phyloP scores from a whole-genome alignment of 176 grass and related monocot species.

The Dendrocalamus sinicus region DNA sequence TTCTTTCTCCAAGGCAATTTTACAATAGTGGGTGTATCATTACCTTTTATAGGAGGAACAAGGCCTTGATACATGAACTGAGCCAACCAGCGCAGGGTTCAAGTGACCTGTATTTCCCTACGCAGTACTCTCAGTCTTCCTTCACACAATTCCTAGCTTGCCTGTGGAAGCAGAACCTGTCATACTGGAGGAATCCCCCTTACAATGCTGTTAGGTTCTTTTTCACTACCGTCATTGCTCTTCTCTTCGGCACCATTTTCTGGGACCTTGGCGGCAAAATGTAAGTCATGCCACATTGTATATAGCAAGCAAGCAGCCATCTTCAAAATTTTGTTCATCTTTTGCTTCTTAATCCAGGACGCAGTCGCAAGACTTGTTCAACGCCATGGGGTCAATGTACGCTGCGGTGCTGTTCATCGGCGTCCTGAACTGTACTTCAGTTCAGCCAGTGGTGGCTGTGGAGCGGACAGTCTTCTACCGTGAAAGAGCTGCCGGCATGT shows the following conservation, averaged over 20 bases:
- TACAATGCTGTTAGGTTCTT: constrained; percentile 77
- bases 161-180: constrained; percentile 83
- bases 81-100: constrained; percentile 57
- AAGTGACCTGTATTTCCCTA: constrained; percentile 74
- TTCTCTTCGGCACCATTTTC: constrained; percentile 83
- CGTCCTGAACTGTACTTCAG: constrained; percentile 68
- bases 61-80: constrained; percentile 66
- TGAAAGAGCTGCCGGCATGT: constrained; percentile 92
- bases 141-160: constrained; percentile 75
- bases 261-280: constrained; percentile 82
- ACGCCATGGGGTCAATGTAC: constrained; percentile 94
- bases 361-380: constrained; percentile 62
- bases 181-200: constrained; percentile 93
- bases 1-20: constrained; percentile 20
- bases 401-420: constrained; percentile 73
- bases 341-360: constrained; percentile 45
- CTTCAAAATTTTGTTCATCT: neutral
- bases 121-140: constrained; percentile 60
- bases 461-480: constrained; percentile 92
- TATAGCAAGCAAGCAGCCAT: neutral
- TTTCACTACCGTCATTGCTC: constrained; percentile 64
- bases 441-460: constrained; percentile 79
- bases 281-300: constrained; percentile 52
- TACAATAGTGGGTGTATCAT: constrained; percentile 13
- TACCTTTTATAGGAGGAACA: constrained; percentile 67